Base-by-base conservation (phyloP, 495 filamentous ascomycete species). In the Lentithecium fluviatile region DNA sequence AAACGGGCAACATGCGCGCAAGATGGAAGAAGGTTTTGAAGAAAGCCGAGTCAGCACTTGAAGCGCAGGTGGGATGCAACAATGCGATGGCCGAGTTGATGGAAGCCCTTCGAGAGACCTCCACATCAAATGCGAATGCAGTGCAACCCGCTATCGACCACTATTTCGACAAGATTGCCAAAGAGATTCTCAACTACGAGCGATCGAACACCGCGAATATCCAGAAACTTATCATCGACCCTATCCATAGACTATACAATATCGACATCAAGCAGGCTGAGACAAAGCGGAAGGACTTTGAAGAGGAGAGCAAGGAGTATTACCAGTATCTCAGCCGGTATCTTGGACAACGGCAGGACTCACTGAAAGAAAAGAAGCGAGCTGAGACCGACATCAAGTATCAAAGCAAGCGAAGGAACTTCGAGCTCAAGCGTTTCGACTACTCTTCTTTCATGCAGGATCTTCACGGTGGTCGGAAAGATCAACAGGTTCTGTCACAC, bases 401-500 rank as follows among this genome's bases (percentile, higher is more conserved):
- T 71, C 93, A 99, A 72, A 84, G 81, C 1, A 97, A 96, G 71
- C 85, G 93, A 51, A 86, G 88, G 37, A 95, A 89, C 60, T 99
- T 97, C 65, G 94, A 99, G 74, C 78, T 99, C 38, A 97, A 91
- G 75, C 87, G 95, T 10, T 99, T 99, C 60, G 94, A 99, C 75
- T 99, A 99, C 73, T 97, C 91, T 17, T 95, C 91, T 11, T 99
- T 97, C 71, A 96, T 99, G 91, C 92, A 97, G 60, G 94, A 99
- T 77, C 79, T 99, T 11, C 94, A 97, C 67, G 94, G 94, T 23
- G 94, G 94, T 26, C 88, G 94, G 58, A 97, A 97, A 69, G 95
- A 99, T 65, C 94, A 97, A 71, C 94, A 97, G 71, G 88, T 99
- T 20, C 78, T 99, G 21, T 97, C 95, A 13, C 91, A 96, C 71